Evolutionary conservation across 2,329 filamentous ascomycete species (phyloP).

Genomic region (Cladobotryum mycophilum): DNA sequence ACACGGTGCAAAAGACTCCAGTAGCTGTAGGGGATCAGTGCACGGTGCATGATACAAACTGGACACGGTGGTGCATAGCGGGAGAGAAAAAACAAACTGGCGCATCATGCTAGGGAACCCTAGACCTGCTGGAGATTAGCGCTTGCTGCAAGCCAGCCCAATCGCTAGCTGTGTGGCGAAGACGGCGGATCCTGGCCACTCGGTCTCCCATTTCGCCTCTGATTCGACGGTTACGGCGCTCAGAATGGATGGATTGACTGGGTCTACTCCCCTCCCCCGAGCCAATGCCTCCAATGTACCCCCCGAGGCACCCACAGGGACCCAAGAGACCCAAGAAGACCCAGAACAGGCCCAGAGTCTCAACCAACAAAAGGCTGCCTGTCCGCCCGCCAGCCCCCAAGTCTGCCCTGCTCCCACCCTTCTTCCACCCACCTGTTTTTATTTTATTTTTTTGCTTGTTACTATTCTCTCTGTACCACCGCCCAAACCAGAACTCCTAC

Average conservation of each 20-base stretch:
- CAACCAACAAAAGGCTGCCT: constrained; percentile 27
- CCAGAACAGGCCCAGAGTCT: constrained; percentile 20
- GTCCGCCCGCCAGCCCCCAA: constrained; percentile 20
- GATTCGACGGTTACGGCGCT: constrained; percentile 25
- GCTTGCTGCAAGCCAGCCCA: constrained; percentile 19
- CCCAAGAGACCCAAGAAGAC: not conserved
- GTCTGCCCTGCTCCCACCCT: constrained; percentile 11
- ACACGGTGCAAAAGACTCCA: not conserved
- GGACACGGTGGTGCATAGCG: too few species aligned
- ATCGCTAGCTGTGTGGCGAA: constrained; percentile 29
- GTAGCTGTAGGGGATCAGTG: not conserved
- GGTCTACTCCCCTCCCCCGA: too few species aligned
- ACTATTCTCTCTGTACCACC: constrained; percentile 3
- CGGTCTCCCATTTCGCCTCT: constrained; percentile 25
- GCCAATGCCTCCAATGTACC: too few species aligned
- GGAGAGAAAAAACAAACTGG: not conserved
- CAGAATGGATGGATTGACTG: not conserved
- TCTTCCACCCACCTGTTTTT: constrained; percentile 3
- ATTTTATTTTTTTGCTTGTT: constrained; percentile 1
- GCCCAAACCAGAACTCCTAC: constrained; percentile 16
- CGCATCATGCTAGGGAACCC: not conserved
- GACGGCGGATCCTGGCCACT: constrained; percentile 18
- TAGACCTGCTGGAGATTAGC: constrained; percentile 12
- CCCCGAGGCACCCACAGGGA: not conserved
- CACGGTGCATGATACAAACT: not conserved